Evolutionary conservation across 2,329 filamentous ascomycete species (phyloP), one percentile per base, ranked within the genome.

Genomic region (Endothia cerciana): DNA sequence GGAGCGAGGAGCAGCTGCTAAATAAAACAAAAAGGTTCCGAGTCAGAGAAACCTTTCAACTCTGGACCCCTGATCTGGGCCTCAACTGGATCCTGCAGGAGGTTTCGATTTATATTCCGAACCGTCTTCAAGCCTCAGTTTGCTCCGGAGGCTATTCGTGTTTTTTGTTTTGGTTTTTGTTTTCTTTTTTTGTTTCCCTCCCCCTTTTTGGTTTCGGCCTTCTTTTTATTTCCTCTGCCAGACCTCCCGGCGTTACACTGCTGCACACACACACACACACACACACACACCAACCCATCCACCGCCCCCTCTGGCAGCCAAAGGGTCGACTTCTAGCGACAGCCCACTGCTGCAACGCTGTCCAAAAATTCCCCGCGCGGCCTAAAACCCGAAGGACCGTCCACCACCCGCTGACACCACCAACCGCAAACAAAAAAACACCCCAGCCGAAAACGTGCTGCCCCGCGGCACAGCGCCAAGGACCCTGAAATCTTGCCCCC

Each of bases 51-150:
- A 49, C 45, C 45, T 25, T 49, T 49, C n/a, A 49, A n/a, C n/a
- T 49, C 8, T n/a, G 45, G 45, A 22, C 25, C 45, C 45, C 45
- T 49, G n/a, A 49, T 22, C 45, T 22, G 8, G 15, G 45, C 7
- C 45, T 49, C 45, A 22, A 51, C 47, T 19, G 47, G 47, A 51
- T 51, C 47, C 47, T 51, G 25, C 4, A 51, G 47, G 47, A 28
- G 47, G n/a, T 28, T 51, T 28, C 47, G 47, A 51, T 51, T 51
- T 51, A 51, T 51, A 51, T 51, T 28, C 47, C 47, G 47, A 33
- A 25, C 41, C n/a, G 17, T 47, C 41, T 10, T 60, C 57, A 22
- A 60, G 38, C 58, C 45, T 30, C 41, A 51, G 17, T 15, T 33
- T 19, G 25, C n/a, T 60, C 41, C 33, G 41, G 41, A 11, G 47